Percentiles rank a stretch among this genome's conserved stretches.
phyloP scores from a whole-genome alignment of 306 rosid species.

The Cicer chorassanicum region DNA sequence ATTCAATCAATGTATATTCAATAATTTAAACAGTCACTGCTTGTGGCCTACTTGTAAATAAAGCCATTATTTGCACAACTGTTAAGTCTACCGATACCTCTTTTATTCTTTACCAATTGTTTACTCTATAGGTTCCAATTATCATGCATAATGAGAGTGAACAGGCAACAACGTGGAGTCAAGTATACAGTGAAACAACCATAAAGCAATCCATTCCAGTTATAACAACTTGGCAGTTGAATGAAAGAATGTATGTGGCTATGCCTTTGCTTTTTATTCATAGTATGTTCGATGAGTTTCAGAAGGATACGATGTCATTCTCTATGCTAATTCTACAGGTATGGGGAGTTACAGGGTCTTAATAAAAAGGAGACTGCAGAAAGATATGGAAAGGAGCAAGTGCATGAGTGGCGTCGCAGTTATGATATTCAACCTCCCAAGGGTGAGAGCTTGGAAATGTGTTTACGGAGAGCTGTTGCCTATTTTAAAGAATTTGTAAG shows the following conservation, averaged over 20 bases:
- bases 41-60: constrained; percentile 19
- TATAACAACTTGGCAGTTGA: constrained; percentile 80
- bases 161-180: constrained; percentile 78
- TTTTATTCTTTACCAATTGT: constrained; percentile 34
- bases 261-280: constrained; percentile 12
- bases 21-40: neutral
- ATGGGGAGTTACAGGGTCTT: constrained; percentile 93
- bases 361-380: constrained; percentile 95
- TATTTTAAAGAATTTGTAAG: constrained; percentile 81
- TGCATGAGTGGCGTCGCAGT: constrained; percentile 93
- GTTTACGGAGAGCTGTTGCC: constrained; percentile 92
- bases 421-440: constrained; percentile 86
- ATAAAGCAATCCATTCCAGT: constrained; percentile 86
- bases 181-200: constrained; percentile 79
- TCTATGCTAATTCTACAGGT: constrained; percentile 57
- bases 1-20: neutral
- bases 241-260: constrained; percentile 82
- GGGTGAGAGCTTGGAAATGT: constrained; percentile 98
- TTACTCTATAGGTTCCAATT: constrained; percentile 70
- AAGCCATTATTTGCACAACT: constrained; percentile 26
- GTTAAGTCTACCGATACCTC: neutral
- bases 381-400: constrained; percentile 85
- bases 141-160: constrained; percentile 81
- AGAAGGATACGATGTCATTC: constrained; percentile 29
- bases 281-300: constrained; percentile 27